A percentile compares a stretch with the other conserved stretches of the same genome.
phyloP scores from a whole-genome alignment of 2,329 filamentous ascomycete genomes.

The Magnaporthiopsis poae region DNA sequence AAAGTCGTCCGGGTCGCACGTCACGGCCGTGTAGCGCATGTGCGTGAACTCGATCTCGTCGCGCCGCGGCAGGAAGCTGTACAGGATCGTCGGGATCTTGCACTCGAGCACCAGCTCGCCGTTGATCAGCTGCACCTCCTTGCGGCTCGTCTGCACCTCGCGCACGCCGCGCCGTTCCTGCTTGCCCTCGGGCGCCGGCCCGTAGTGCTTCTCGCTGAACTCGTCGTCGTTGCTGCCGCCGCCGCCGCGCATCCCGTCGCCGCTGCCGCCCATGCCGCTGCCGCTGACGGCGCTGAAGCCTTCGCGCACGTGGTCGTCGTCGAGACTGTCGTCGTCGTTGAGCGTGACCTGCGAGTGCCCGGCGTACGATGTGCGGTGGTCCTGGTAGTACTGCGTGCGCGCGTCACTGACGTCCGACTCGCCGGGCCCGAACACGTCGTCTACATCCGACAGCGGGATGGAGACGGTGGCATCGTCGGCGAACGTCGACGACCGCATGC shows the following conservation, averaged over 20 bases:
- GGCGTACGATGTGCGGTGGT: slow-evolving; percentile 44
- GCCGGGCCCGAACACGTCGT: slow-evolving; percentile 65
- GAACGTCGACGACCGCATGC: slow-evolving; percentile 39
- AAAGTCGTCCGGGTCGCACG: slow-evolving; percentile 92
- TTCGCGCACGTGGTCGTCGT: slow-evolving; percentile 19
- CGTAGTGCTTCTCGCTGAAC: slow-evolving; percentile 68
- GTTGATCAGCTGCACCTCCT: slow-evolving; percentile 92
- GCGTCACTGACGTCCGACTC: slow-evolving; percentile 41
- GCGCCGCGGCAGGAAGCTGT: slow-evolving; percentile 87
- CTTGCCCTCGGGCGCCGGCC: slow-evolving; percentile 73
- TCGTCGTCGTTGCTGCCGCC: slow-evolving; percentile 25
- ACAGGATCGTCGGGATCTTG: slow-evolving; percentile 96
- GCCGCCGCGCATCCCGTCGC: slow-evolving; percentile 6
- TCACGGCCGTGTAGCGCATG: slow-evolving; percentile 98
- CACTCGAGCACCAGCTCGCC: slow-evolving; percentile 95
- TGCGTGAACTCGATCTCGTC: slow-evolving; percentile 96
- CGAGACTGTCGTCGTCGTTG: slow-evolving; percentile 23
- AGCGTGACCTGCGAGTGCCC: slow-evolving; percentile 45
- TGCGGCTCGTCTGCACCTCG: slow-evolving; percentile 77
- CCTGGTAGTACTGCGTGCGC: slow-evolving; percentile 27
- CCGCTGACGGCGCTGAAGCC: slow-evolving; percentile 9
- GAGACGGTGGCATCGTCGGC: slow-evolving; percentile 60
- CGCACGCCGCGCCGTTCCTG: slow-evolving; percentile 82
- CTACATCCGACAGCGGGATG: slow-evolving; percentile 54
- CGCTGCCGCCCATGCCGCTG: background rate